A percentile compares a stretch with the other conserved stretches of the same genome.
Conservation (phyloP, 345 rosid species). For the Boechera retrofracta region DNA sequence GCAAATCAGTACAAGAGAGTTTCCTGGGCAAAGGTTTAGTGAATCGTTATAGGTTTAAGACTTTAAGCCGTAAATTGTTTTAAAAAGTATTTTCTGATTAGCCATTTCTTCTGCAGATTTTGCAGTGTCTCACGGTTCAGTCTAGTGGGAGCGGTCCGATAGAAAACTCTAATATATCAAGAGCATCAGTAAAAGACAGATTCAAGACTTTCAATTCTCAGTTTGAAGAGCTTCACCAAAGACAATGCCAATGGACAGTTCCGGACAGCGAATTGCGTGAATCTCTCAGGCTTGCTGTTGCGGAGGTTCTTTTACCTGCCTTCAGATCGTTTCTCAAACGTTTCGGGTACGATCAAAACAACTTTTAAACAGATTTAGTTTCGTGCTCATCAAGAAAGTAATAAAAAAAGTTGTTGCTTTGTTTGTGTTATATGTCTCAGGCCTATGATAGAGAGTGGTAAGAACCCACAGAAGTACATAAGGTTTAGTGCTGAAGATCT, state of each 20-base stretch:
- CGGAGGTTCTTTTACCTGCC: constrained; percentile 96
- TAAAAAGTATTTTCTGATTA: neutral
- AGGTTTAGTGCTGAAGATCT: constrained; percentile 78
- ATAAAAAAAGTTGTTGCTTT: neutral
- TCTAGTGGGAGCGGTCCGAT: constrained; percentile 50
- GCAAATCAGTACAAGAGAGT: constrained; percentile 98
- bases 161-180: constrained; percentile 58
- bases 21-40: constrained; percentile 91
- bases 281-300: constrained; percentile 92
- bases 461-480: constrained; percentile 82
- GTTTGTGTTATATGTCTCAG: constrained; percentile 47
- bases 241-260: constrained; percentile 98
- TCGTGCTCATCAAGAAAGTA: neutral
- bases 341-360: constrained; percentile 55
- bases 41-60: neutral
- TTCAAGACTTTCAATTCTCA: constrained; percentile 84
- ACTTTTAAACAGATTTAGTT: neutral
- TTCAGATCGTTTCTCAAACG: constrained; percentile 89
- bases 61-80: neutral
- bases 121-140: constrained; percentile 87
- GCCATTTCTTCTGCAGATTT: constrained; percentile 61
- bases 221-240: constrained; percentile 91
- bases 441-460: constrained; percentile 87
- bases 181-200: constrained; percentile 84
- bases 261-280: constrained; percentile 96